Base-by-base conservation (phyloP, 2,329 filamentous ascomycete species). In the Fonsecaea nubica region DNA sequence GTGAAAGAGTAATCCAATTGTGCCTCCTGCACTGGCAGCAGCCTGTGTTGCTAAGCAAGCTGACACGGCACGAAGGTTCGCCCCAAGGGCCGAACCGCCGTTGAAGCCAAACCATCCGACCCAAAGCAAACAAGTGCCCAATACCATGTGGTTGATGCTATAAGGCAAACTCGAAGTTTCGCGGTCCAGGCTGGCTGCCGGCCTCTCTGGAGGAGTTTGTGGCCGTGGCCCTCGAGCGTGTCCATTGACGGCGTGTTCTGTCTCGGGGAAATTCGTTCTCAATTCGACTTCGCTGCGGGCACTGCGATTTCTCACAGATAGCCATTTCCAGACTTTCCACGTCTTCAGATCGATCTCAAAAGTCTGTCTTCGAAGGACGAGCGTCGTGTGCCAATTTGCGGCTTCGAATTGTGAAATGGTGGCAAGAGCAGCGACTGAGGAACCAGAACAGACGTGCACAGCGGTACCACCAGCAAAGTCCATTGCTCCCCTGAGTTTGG, bases 71-170 rank as follows among this genome's bases (percentile, higher is more conserved):
- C 95, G 91, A 60, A 98, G 85, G 83, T 97, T 97, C 72, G 93
- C 92, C 73, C 93, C 93, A 74, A 97, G 97, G 45, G 94, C 84
- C 30, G 93, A 97, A 71, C 95, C 95, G 74, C 94, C 95, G 84
- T 99, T 99, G 88, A 99, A 99, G 63, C 93, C 95, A 72, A 99
- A 85, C 95, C 95, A 99, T 76, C 95, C 95, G 75, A 98, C 97
- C 93, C 93, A 98, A 64, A 99, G 92, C 75, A 99, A 87, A 71
- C 96, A 87, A 3, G 95, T 98, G 70, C 95, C 94, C 74, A 98
- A 90, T 0, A 94, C 48, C 58, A 55, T 62, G 13, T 62, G 58
- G 33, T 62, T 62, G 48, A 62, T 62, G 40, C 58, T 62, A 33
- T 62, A 62, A 42, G 58, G 58, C 10, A 62, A 21, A 35, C 18